Base-by-base conservation (phyloP, 371 early-diverging fungal species). In the Mucor piriformis region DNA sequence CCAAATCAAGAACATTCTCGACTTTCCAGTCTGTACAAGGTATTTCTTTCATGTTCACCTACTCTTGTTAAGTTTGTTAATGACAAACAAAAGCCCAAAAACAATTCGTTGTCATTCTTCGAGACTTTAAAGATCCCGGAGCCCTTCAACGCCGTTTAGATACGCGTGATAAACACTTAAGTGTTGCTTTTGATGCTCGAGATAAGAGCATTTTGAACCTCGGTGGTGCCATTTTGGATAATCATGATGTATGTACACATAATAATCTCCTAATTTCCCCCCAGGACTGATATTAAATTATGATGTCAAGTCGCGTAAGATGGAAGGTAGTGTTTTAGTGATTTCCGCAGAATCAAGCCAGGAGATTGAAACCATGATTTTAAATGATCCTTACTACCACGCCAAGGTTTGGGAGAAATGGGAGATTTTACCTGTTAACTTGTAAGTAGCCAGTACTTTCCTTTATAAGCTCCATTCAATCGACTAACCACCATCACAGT, bases 401-500 rank as follows among this genome's bases (percentile, higher is more conserved):
- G 80, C 73, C 32, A 81, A 81, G 35, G 88, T 88, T 7, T 88
- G 88, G 88, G 77, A 84, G 37, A 70, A 72, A 27, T 76, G 67
- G 59, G 71, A 79, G 10, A 69, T 86, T 44, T 57, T 61, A 6
- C 86, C 86, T 12, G 13, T 46, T 11, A 46, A 46, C 16, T 5
- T 24, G 46, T 37, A 15, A 37, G 38, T n/a, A 37, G 3, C 38
- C 15, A 37, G 6, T 13, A 11, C 38, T 15, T 12, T 13, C n/a
- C 3, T 37, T 37, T n/a, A n/a, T n/a, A n/a, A n/a, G n/a, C n/a
- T n/a, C n/a, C n/a, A n/a, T n/a, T n/a, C n/a, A n/a, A n/a, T n/a
- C n/a, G n/a, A n/a, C n/a, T n/a, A n/a, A n/a, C n/a, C n/a, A n/a
- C n/a, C n/a, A n/a, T n/a, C n/a, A n/a, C 12, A 37, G 38, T 37